Evolutionary conservation across 495 filamentous ascomycete species (phyloP).

Genomic region (Daldinia vernicosa): DNA sequence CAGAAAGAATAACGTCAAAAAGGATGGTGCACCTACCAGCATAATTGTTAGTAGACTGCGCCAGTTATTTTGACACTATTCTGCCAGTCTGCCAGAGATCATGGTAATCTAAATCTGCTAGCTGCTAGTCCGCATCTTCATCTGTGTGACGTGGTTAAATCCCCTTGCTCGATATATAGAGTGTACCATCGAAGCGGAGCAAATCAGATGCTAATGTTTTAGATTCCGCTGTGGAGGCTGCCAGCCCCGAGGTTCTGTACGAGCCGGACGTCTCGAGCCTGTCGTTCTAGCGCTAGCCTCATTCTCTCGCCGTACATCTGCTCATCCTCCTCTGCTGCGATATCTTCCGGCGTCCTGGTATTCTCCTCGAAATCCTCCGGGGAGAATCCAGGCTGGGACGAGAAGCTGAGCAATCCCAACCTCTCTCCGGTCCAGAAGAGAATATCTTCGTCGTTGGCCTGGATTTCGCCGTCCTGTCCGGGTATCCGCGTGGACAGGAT

Average conservation of each 20-base stretch:
- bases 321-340: conserved; percentile 54
- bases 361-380: conserved; percentile 58
- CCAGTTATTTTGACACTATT: too few relatives aligned
- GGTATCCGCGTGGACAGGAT: conserved; percentile 67
- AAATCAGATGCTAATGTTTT: conserved; percentile 22
- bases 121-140: conserved; percentile 12
- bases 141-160: conserved; percentile 34
- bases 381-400: conserved; percentile 57
- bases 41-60: too few relatives aligned
- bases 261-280: conserved; percentile 85
- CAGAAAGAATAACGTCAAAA: too few relatives aligned
- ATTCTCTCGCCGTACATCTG: conserved; percentile 72
- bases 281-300: conserved; percentile 76
- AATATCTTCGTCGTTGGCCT: conserved; percentile 67
- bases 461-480: conserved; percentile 44
- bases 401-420: conserved; percentile 74
- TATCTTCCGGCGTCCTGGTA: conserved; percentile 54
- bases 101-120: conserved; percentile 25
- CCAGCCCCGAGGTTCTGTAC: conserved; percentile 70
- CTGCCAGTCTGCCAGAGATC: conserved; percentile 12
- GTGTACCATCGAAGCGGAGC: conserved; percentile 12
- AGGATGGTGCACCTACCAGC: too few relatives aligned
- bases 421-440: conserved; percentile 84
- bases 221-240: conserved; percentile 34
- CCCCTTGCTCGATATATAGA: conserved; percentile 16